phyloP scores from a whole-genome alignment of 2,329 filamentous ascomycete genomes.

The Diaporthe sp. region DNA sequence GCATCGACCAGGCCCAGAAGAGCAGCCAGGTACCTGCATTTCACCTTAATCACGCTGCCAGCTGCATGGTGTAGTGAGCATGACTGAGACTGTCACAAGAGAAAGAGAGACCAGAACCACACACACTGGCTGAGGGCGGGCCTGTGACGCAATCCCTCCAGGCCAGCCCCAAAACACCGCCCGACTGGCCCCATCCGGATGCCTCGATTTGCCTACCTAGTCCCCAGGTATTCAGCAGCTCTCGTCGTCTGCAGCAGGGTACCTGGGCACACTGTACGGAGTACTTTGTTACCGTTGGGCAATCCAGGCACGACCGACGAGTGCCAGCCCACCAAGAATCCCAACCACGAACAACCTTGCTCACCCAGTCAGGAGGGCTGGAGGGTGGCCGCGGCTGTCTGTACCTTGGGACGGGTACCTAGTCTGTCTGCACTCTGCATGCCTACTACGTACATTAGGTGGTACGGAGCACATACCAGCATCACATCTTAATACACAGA shows the following conservation, averaged over 20 bases:
- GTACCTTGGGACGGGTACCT: slow-evolving; percentile 12
- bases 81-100: neutral
- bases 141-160: slow-evolving; percentile 38
- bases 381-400: slow-evolving; percentile 8
- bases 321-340: slow-evolving; percentile 9
- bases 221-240: too few relatives aligned
- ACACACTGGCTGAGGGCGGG: neutral
- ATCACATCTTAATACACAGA: slow-evolving; percentile 28
- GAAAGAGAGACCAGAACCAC: slow-evolving; percentile 3
- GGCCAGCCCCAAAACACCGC: slow-evolving; percentile 26
- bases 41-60: slow-evolving; percentile 8
- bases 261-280: slow-evolving; percentile 4
- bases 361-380: slow-evolving; percentile 15
- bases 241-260: neutral
- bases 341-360: slow-evolving; percentile 31
- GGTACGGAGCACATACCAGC: slow-evolving; percentile 28
- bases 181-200: slow-evolving; percentile 1
- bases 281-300: slow-evolving; percentile 12
- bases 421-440: slow-evolving; percentile 11
- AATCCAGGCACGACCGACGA: slow-evolving; percentile 20
- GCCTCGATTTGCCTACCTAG: neutral
- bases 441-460: slow-evolving; percentile 13
- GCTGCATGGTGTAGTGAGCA: neutral
- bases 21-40: slow-evolving; percentile 9
- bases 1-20: slow-evolving; percentile 3